Evolutionary conservation across 805 yeast species (phyloP), one percentile per base, ranked within the genome.

Genomic region (Spathaspora hagerdaliae): DNA sequence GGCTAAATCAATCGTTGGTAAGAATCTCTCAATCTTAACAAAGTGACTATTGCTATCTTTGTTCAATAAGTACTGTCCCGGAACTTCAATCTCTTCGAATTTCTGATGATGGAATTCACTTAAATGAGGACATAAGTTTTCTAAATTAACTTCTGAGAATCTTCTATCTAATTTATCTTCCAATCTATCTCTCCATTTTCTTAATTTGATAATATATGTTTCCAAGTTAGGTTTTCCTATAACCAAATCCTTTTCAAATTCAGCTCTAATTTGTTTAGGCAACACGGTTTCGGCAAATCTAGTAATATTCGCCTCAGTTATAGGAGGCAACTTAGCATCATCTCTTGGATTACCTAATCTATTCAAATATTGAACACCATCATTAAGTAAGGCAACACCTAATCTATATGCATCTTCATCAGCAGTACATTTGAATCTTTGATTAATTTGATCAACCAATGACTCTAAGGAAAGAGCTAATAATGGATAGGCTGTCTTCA

Each of bases 91-190:
- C 41, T 94, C 99, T 63, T 94, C 99, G 60, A 94, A 94, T 66
- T 90, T 92, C 63, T 94, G 98, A 63, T 94, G 96, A 66, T 94
- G 99, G 80, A 95, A 94, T 61, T 91, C 97, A 61, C 96, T 85
- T 63, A 94, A 74, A 56, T 92, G 98, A 12, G 98, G 97, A 57
- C 97, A 90, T 51, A 94, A 74, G 46, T 90, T 82, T 65, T 94
- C 99, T 51, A 94, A 67, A 54, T 90, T 86, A 41, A 90, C 86
- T 54, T 81, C 79, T 27, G 83, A 79, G 46, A 89, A 84, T 47
- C 95, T 78, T 52, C 96, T 77, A 61, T 94, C 98, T 49, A 94
- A 75, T 60, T 87, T 90, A 55, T 87, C 96, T 62, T 94, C 98
- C 48, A 94, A 72, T 38, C 97, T 75, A 53, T 90, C 91, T 54